A percentile compares a stretch with the other conserved stretches of the same genome.
phyloP scores from a whole-genome alignment of 345 rosid species.

The Eucalyptus regnans region DNA sequence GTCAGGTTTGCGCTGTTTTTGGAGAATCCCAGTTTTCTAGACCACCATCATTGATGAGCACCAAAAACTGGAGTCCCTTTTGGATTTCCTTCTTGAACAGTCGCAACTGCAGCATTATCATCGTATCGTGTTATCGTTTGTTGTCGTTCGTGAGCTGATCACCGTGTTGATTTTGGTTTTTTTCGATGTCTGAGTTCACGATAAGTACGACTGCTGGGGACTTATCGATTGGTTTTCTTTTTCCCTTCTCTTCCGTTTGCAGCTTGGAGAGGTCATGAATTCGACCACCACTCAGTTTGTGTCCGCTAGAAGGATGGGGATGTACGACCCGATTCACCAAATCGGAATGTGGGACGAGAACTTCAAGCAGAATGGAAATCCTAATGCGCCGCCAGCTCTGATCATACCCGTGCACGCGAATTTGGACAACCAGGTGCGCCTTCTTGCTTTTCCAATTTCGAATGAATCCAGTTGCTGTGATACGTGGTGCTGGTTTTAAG shows the following conservation, averaged over 20 bases:
- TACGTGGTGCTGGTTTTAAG: neutral
- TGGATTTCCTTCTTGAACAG: no score
- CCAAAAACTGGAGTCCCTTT: no score
- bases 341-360: slow-evolving; percentile 80
- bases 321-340: slow-evolving; percentile 65
- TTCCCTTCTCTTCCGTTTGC: neutral
- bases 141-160: neutral
- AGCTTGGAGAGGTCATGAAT: slow-evolving; percentile 43
- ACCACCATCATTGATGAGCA: neutral
- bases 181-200: neutral
- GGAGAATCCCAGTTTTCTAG: neutral
- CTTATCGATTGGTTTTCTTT: neutral
- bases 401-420: slow-evolving; percentile 36
- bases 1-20: neutral
- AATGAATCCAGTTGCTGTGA: neutral
- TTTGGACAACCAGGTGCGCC: slow-evolving; percentile 55
- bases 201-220: neutral
- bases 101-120: no score
- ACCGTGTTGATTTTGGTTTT: neutral
- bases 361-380: slow-evolving; percentile 41
- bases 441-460: neutral
- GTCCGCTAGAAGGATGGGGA: slow-evolving; percentile 50
- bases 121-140: no score
- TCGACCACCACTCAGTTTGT: slow-evolving; percentile 70
- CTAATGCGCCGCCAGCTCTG: slow-evolving; percentile 29